These are phyloP conservation scores for Trichophyton schoenleinii DNA, from an alignment of 2,329 filamentous ascomycete genomes.

Conservation along the genomic window DNA sequence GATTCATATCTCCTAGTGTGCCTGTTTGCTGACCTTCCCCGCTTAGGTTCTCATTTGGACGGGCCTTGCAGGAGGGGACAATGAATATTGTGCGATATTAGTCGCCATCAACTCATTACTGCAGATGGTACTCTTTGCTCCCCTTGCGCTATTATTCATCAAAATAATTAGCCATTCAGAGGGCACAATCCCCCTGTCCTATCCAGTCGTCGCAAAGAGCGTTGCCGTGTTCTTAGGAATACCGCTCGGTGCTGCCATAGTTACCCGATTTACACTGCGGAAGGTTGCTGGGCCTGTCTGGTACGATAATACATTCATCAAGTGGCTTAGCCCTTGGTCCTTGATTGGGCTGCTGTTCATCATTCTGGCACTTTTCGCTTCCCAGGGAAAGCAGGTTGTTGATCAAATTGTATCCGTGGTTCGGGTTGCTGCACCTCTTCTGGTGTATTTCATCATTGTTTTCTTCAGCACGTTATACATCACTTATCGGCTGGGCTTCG, in stretches of 20 bases:
- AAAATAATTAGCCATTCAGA: constrained; percentile 48
- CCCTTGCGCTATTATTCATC: constrained; percentile 57
- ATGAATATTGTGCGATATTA: constrained; percentile 70
- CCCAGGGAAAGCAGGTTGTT: constrained; percentile 63
- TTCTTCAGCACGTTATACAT: constrained; percentile 58
- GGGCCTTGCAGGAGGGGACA: constrained; percentile 60
- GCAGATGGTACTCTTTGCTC: constrained; percentile 62
- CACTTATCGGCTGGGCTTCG: constrained; percentile 55
- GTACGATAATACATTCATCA: constrained; percentile 61
- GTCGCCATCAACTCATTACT: constrained; percentile 64
- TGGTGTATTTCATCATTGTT: constrained; percentile 68
- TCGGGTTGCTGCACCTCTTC: constrained; percentile 63
- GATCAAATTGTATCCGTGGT: constrained; percentile 74
- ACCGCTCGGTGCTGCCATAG: constrained; percentile 64
- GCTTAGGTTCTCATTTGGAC: constrained; percentile 60
- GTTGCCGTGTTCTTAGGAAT: constrained; percentile 80
- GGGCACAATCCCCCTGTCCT: constrained; percentile 39
- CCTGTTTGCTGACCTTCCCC: background rate
- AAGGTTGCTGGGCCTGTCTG: constrained; percentile 42
- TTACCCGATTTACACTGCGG: constrained; percentile 56
- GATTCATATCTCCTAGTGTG: background rate
- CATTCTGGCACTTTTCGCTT: constrained; percentile 73
- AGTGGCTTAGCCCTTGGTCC: constrained; percentile 57
- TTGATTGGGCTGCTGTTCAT: constrained; percentile 77
- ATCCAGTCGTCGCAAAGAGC: constrained; percentile 59